phyloP scores from a whole-genome alignment of 1,139 yeast genomes.

The Kodamaea suecica region DNA sequence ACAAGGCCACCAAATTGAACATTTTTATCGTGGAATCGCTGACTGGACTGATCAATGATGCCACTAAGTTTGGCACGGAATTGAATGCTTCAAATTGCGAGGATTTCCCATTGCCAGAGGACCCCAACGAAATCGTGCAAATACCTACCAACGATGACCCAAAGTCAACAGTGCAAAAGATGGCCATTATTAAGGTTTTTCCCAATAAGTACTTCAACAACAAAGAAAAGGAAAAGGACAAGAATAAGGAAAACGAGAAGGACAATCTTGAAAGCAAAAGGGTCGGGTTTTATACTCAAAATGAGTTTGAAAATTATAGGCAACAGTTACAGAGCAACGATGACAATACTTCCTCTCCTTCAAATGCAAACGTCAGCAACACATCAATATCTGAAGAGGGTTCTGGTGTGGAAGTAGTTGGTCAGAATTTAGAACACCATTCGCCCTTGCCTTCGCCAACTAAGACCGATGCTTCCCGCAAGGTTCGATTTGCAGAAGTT shows the following conservation, averaged over 20 bases:
- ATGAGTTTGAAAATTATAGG: slow-evolving; percentile 27
- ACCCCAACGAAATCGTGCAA: slow-evolving; percentile 57
- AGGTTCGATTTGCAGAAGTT: slow-evolving; percentile 51
- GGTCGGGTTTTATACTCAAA: slow-evolving; percentile 32
- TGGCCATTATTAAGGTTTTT: slow-evolving; percentile 56
- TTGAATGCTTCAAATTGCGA: slow-evolving; percentile 61
- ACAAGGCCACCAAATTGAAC: slow-evolving; percentile 19
- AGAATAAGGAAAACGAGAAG: slow-evolving; percentile 3
- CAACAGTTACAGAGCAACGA: slow-evolving; percentile 6
- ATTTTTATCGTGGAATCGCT: slow-evolving; percentile 65
- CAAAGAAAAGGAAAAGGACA: not conserved
- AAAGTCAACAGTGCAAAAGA: slow-evolving; percentile 20
- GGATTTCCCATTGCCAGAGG: slow-evolving; percentile 64
- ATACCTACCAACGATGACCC: slow-evolving; percentile 55
- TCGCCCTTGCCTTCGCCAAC: not conserved
- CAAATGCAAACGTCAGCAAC: not conserved
- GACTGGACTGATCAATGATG: slow-evolving; percentile 64
- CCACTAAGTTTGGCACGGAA: slow-evolving; percentile 75
- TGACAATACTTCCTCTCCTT: too few relatives aligned
- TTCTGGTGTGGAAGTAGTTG: slow-evolving; percentile 16
- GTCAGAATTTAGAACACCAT: slow-evolving; percentile 12
- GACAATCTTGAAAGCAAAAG: slow-evolving; percentile 4
- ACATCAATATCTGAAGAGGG: slow-evolving; percentile 5
- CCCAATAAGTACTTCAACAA: slow-evolving; percentile 20
- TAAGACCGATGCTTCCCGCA: slow-evolving; percentile 10